Evolutionary conservation across 345 rosid genomes (phyloP).

Genomic region (Kernera saxatilis): DNA sequence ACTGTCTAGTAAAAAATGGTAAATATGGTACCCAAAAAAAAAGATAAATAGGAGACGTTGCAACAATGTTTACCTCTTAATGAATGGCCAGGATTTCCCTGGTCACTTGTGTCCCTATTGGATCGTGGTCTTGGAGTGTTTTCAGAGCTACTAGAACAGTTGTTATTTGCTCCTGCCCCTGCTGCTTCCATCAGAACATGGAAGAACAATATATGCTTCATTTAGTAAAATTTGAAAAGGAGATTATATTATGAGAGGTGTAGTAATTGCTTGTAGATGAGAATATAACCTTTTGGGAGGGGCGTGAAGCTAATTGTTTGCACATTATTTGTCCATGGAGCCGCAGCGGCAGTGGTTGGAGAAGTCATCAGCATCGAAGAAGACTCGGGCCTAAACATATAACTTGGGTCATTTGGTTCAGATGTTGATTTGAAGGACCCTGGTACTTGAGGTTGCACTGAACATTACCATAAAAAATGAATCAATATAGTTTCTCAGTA

Average conservation of each 20-base stretch:
- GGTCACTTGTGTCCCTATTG: conserved; percentile 41
- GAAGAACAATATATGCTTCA: background rate
- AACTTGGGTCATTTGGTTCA: conserved; percentile 42
- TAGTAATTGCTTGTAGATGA: background rate
- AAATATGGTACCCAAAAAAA: background rate
- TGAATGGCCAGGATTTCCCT: conserved; percentile 44
- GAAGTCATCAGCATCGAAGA: conserved; percentile 50
- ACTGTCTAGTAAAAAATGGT: background rate
- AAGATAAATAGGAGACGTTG: background rate
- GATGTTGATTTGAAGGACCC: conserved; percentile 48
- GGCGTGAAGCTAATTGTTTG: conserved; percentile 44
- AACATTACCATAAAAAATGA: conserved; percentile 32
- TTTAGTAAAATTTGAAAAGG: background rate
- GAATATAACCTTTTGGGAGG: conserved; percentile 40
- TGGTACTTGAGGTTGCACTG: conserved; percentile 36
- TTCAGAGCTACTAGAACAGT: conserved; percentile 63
- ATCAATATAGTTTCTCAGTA: background rate
- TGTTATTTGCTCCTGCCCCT: conserved; percentile 42
- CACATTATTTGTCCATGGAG: conserved; percentile 47
- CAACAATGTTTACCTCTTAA: conserved; percentile 47
- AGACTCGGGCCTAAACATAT: conserved; percentile 48
- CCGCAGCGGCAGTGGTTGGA: conserved; percentile 36
- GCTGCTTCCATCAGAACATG: conserved; percentile 15
- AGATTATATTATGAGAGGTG: background rate
- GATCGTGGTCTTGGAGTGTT: conserved; percentile 46